Percentiles rank a stretch among this genome's conserved stretches.
phyloP scores from a whole-genome alignment of 345 rosid species.

The Durio zibethinus region DNA sequence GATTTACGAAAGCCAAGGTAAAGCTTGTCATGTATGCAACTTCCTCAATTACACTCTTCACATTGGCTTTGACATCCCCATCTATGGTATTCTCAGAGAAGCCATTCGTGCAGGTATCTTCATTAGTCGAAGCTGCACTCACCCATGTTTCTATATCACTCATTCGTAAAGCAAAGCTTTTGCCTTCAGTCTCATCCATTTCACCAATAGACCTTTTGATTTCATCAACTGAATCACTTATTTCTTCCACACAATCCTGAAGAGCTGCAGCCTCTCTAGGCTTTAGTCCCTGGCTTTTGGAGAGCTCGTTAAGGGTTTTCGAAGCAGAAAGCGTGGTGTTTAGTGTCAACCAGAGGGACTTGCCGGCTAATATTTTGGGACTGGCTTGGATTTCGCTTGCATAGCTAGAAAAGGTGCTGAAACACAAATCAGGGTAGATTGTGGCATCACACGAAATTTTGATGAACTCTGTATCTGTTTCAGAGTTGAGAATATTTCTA shows the following conservation, averaged over 20 bases:
- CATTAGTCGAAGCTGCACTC: constrained; percentile 41
- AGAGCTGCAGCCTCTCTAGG: constrained; percentile 35
- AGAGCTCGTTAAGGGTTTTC: constrained; percentile 26
- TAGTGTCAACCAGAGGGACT: constrained; percentile 46
- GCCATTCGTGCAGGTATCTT: constrained; percentile 39
- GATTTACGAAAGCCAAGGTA: constrained; percentile 3
- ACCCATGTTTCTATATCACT: constrained; percentile 46
- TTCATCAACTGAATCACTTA: constrained; percentile 48
- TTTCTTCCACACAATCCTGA: constrained; percentile 47
- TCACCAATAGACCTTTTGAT: constrained; percentile 45
- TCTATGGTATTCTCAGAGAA: neutral
- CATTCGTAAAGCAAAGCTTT: constrained; percentile 20
- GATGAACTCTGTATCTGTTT: constrained; percentile 32
- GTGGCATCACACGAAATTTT: constrained; percentile 38
- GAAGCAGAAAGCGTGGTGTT: constrained; percentile 29
- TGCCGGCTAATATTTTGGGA: constrained; percentile 29
- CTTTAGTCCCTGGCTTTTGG: constrained; percentile 20
- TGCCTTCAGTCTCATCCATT: constrained; percentile 11
- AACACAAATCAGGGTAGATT: constrained; percentile 34
- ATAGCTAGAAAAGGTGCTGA: constrained; percentile 30
- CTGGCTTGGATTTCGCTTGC: constrained; percentile 25
- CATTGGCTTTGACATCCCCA: constrained; percentile 3
- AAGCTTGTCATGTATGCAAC: constrained; percentile 7
- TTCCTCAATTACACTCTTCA: neutral
- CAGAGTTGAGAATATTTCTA: constrained; percentile 10